Evolutionary conservation across 139 green algal species (phyloP).

Genomic region (Marvania coccoides): DNA sequence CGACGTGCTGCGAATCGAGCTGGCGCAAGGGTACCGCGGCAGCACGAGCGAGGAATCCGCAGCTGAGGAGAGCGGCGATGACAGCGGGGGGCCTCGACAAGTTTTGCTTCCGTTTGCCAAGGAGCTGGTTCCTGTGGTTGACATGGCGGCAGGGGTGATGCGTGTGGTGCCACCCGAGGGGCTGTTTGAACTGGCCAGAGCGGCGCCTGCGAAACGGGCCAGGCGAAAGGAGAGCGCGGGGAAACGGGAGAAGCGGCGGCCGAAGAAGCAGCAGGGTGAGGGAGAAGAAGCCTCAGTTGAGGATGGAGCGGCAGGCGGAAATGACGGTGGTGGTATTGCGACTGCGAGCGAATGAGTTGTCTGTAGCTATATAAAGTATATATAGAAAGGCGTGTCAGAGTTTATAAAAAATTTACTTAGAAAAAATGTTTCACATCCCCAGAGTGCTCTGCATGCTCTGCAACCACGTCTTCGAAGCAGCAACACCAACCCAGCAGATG

Average conservation of each 20-base stretch:
- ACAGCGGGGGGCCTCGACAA: not conserved
- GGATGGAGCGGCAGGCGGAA: too few species aligned
- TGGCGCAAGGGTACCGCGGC: not conserved
- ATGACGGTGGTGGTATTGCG: too few species aligned
- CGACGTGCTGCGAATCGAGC: constrained; percentile 32
- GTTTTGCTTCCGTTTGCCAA: constrained; percentile 42
- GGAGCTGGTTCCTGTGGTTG: constrained; percentile 33
- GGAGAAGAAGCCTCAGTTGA: not conserved
- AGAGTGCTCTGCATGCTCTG: too few species aligned
- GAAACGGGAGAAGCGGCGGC: not conserved
- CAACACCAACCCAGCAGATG: too few species aligned
- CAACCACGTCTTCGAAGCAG: too few species aligned
- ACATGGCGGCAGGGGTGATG: constrained; percentile 14
- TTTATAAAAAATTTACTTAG: too few species aligned
- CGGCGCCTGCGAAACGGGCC: not conserved
- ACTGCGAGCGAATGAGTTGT: too few species aligned
- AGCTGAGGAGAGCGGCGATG: not conserved
- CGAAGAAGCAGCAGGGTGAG: not conserved
- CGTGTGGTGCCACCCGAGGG: constrained; percentile 24
- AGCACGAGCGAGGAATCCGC: not conserved
- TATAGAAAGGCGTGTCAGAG: too few species aligned
- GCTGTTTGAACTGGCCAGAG: constrained; percentile 27
- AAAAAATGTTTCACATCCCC: too few species aligned
- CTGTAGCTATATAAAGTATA: too few species aligned
- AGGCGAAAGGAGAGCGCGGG: constrained; percentile 10